Percentiles rank a stretch among this genome's conserved stretches.
These are phyloP conservation scores for Rhododendron vialii DNA, from an alignment of 148 eudicot species.

Conservation along the genomic window DNA sequence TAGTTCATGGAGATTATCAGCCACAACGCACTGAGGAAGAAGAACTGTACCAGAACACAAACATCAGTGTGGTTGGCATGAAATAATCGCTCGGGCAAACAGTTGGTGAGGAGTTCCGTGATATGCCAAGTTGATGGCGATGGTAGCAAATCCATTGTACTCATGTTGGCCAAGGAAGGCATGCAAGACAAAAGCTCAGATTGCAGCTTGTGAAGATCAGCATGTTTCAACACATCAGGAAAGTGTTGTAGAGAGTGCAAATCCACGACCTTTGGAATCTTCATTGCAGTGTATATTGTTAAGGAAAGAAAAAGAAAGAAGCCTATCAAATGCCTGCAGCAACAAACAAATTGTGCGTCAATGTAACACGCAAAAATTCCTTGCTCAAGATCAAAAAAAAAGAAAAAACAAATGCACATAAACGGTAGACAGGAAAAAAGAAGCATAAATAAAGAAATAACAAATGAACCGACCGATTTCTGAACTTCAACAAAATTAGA, in stretches of 20 bases:
- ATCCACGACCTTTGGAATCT: slow-evolving; percentile 74
- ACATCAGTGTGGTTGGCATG: slow-evolving; percentile 66
- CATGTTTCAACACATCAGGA: slow-evolving; percentile 57
- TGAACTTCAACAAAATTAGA: not conserved
- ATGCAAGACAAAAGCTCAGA: slow-evolving; percentile 62
- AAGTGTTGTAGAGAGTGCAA: slow-evolving; percentile 56
- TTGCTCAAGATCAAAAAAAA: not conserved
- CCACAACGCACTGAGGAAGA: not conserved
- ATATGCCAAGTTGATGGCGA: slow-evolving; percentile 69
- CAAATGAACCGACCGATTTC: not conserved
- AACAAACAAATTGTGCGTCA: not conserved
- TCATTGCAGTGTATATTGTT: slow-evolving; percentile 82
- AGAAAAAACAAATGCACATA: not conserved
- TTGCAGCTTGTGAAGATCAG: slow-evolving; percentile 67
- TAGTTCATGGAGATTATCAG: not conserved
- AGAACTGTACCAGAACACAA: slow-evolving; percentile 59
- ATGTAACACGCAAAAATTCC: not conserved
- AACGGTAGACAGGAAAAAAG: not conserved
- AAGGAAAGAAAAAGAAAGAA: slow-evolving; percentile 85
- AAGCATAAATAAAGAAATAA: not conserved
- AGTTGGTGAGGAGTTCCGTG: slow-evolving; percentile 63
- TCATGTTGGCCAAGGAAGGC: slow-evolving; percentile 71
- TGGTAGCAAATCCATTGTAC: slow-evolving; percentile 40
- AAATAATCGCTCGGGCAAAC: slow-evolving; percentile 76
- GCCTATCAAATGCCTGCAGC: slow-evolving; percentile 91